A percentile compares a stretch with the other conserved stretches of the same genome.
Evolutionary conservation across 1,284 basidiomycete genomes (phyloP).

Genomic region (Pseudozyma hubeiensis): DNA sequence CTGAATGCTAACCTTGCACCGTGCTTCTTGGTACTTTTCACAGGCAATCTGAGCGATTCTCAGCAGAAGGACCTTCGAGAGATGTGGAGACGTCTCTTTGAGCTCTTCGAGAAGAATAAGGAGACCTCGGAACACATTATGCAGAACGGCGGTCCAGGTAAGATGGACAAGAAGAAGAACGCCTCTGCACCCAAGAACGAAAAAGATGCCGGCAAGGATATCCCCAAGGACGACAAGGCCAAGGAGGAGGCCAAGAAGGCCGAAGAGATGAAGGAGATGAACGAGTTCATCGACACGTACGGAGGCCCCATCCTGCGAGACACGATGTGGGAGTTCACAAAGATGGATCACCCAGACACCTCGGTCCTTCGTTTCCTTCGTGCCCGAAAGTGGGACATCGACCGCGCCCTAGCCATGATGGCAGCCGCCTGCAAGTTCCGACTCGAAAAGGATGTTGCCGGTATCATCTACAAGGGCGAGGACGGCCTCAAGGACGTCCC

Average conservation of each 20-base stretch:
- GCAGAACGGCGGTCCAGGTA: conserved; percentile 49
- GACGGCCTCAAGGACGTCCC: conserved; percentile 66
- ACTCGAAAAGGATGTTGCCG: conserved; percentile 65
- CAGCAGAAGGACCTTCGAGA: conserved; percentile 61
- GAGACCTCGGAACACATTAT: conserved; percentile 61
- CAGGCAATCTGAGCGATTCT: conserved; percentile 61
- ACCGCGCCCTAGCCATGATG: conserved; percentile 67
- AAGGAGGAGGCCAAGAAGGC: conserved; percentile 65
- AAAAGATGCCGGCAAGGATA: conserved; percentile 59
- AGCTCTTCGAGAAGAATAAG: conserved; percentile 62
- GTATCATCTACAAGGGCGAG: conserved; percentile 67
- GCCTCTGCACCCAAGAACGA: conserved; percentile 31
- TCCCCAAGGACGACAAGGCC: conserved; percentile 65
- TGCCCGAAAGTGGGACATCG: conserved; percentile 68
- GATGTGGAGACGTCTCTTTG: conserved; percentile 57
- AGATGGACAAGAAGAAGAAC: conserved; percentile 29
- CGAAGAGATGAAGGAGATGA: conserved; percentile 61
- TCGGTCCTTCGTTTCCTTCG: conserved; percentile 67
- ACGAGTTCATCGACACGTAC: conserved; percentile 65
- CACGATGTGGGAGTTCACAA: conserved; percentile 62
- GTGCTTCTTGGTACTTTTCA: neutral
- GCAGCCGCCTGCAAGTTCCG: conserved; percentile 68
- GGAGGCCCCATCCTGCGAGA: conserved; percentile 63
- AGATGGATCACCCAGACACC: conserved; percentile 66
- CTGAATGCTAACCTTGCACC: conserved; percentile 6